Evolutionary conservation across 2,329 filamentous ascomycete genomes (phyloP).

Genomic region (Cladosporium sp.): DNA sequence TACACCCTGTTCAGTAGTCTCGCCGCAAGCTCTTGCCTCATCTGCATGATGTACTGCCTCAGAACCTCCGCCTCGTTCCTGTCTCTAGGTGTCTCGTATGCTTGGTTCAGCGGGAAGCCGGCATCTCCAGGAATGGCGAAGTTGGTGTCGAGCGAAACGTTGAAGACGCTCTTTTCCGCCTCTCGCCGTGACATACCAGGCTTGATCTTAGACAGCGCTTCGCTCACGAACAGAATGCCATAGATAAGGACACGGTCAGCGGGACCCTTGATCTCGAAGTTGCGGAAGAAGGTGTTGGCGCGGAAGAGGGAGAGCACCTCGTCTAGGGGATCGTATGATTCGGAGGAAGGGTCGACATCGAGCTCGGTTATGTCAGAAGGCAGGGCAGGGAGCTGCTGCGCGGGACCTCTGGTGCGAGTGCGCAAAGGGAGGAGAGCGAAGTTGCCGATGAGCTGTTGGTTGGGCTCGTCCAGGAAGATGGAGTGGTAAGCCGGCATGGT

Average conservation of each 20-base stretch:
- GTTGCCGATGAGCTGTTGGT: slow-evolving; percentile 71
- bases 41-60: slow-evolving; percentile 84
- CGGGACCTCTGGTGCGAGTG: slow-evolving; percentile 91
- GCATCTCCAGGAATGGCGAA: slow-evolving; percentile 94
- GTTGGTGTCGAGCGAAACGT: slow-evolving; percentile 83
- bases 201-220: slow-evolving; percentile 84
- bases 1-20: slow-evolving; percentile 84
- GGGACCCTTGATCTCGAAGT: slow-evolving; percentile 97
- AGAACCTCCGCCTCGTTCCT: slow-evolving; percentile 85
- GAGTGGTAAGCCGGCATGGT: slow-evolving; percentile 76
- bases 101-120: slow-evolving; percentile 89
- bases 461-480: slow-evolving; percentile 81
- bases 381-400: slow-evolving; percentile 70
- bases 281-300: slow-evolving; percentile 97
- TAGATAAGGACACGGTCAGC: slow-evolving; percentile 94
- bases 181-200: slow-evolving; percentile 63
- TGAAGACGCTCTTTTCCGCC: slow-evolving; percentile 75
- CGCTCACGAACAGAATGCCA: slow-evolving; percentile 90
- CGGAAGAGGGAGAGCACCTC: slow-evolving; percentile 91
- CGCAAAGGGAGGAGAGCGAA: slow-evolving; percentile 91
- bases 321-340: slow-evolving; percentile 94
- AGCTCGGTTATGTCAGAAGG: slow-evolving; percentile 52
- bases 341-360: slow-evolving; percentile 71
- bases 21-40: slow-evolving; percentile 82
- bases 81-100: slow-evolving; percentile 84